Percentiles rank a stretch among this genome's conserved stretches.
Conservation (phyloP, 176 grass and related monocot species). For the Areca catechu region DNA sequence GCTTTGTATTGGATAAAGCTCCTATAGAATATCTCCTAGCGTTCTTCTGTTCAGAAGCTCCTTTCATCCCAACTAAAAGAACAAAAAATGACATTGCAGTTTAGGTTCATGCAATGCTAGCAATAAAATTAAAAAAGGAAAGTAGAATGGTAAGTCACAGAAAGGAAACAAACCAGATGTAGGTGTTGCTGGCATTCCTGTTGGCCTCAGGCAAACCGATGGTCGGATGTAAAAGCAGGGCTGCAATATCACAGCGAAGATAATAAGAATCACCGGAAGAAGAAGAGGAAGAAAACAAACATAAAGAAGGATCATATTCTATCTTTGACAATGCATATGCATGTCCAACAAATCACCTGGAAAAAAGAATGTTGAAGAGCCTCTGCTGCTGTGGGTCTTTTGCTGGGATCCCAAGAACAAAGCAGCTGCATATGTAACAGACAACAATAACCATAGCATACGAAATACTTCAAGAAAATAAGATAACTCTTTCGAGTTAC, state of each 20-base stretch:
- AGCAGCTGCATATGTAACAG: slow-evolving; percentile 40
- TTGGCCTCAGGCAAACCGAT: slow-evolving; percentile 57
- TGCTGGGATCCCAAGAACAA: slow-evolving; percentile 81
- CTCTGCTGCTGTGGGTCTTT: slow-evolving; percentile 76
- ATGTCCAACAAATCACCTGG: slow-evolving; percentile 38
- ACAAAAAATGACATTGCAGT: neutral
- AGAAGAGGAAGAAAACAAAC: too few relatives aligned
- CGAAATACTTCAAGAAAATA: neutral
- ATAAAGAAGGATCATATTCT: too few relatives aligned
- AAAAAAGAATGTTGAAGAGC: slow-evolving; percentile 95
- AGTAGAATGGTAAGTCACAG: neutral
- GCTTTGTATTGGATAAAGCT: slow-evolving; percentile 39
- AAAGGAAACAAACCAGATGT: slow-evolving; percentile 54
- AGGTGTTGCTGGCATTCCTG: slow-evolving; percentile 41
- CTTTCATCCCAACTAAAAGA: slow-evolving; percentile 48
- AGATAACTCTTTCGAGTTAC: neutral
- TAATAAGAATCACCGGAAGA: neutral
- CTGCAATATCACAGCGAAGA: slow-evolving; percentile 25
- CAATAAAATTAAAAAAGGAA: neutral
- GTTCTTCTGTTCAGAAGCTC: slow-evolving; percentile 54
- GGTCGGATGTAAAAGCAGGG: slow-evolving; percentile 88
- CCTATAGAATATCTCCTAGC: slow-evolving; percentile 33
- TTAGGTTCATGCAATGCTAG: slow-evolving; percentile 4
- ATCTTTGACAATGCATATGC: neutral
- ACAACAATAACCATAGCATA: neutral